A percentile compares a stretch with the other conserved stretches of the same genome.
These are phyloP conservation scores for Neolentinus lepideus DNA, from an alignment of 1,284 basidiomycete species.

Conservation along the genomic window DNA sequence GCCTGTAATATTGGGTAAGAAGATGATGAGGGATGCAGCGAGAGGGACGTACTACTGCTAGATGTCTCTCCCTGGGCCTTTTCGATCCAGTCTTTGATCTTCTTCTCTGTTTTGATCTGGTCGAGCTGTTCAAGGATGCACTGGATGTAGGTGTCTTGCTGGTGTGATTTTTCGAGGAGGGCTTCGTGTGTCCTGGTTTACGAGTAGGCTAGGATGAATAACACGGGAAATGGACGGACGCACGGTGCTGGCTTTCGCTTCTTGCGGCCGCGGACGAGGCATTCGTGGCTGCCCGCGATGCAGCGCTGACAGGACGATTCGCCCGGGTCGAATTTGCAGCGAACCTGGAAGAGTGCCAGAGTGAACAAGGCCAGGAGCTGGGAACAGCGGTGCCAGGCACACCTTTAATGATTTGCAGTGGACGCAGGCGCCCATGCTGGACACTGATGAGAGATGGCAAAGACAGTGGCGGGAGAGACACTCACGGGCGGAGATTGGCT, in stretches of 20 bases:
- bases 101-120: conserved; percentile 31
- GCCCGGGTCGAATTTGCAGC: conserved; percentile 40
- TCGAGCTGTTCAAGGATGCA: conserved; percentile 40
- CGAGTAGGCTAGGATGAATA: background rate
- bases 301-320: conserved; percentile 40
- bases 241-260: conserved; percentile 49
- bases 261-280: conserved; percentile 43
- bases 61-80: conserved; percentile 15
- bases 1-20: background rate
- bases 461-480: background rate
- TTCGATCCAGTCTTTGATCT: conserved; percentile 33
- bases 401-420: conserved; percentile 58
- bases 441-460: background rate
- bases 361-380: background rate
- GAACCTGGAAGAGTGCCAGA: conserved; percentile 28
- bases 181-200: conserved; percentile 48
- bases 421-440: conserved; percentile 34
- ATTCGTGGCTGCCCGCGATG: conserved; percentile 36
- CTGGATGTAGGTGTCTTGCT: conserved; percentile 43
- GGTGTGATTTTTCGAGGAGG: conserved; percentile 36
- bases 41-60: background rate
- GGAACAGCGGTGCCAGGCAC: conserved; percentile 4
- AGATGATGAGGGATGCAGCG: background rate
- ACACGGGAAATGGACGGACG: conserved; percentile 17
- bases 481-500: background rate